These are phyloP conservation scores for Cyberlindnera galapagoensis DNA, from an alignment of 805 yeast genomes.

Conservation along the genomic window DNA sequence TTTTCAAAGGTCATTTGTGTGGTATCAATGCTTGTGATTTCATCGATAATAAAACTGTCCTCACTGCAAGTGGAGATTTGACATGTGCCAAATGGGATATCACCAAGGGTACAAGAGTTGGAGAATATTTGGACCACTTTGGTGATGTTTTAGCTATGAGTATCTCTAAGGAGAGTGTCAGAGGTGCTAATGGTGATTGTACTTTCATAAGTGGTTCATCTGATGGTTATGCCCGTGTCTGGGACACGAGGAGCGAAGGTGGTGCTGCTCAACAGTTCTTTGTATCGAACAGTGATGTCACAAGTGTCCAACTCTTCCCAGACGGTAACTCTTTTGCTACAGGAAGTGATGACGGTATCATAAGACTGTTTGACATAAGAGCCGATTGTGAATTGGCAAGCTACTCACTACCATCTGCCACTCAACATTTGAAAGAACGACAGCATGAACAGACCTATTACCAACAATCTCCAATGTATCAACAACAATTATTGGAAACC, in stretches of 20 bases:
- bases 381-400: slow-evolving; percentile 61
- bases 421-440: slow-evolving; percentile 4
- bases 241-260: slow-evolving; percentile 49
- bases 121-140: slow-evolving; percentile 57
- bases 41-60: slow-evolving; percentile 43
- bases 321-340: slow-evolving; percentile 64
- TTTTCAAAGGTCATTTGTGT: slow-evolving; percentile 76
- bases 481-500: slow-evolving; percentile 5
- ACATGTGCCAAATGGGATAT: slow-evolving; percentile 79
- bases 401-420: slow-evolving; percentile 31
- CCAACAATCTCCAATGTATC: slow-evolving; percentile 11
- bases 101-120: slow-evolving; percentile 43
- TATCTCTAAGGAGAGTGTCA: slow-evolving; percentile 18
- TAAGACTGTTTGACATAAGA: slow-evolving; percentile 68
- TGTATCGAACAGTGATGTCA: slow-evolving; percentile 59
- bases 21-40: slow-evolving; percentile 75
- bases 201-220: slow-evolving; percentile 59
- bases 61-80: slow-evolving; percentile 81
- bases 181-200: slow-evolving; percentile 6
- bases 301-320: slow-evolving; percentile 55
- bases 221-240: slow-evolving; percentile 59
- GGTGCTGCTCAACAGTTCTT: slow-evolving; percentile 41
- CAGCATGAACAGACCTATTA: slow-evolving; percentile 9
- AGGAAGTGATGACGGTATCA: slow-evolving; percentile 74
- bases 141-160: slow-evolving; percentile 62